Percentiles rank a stretch among this genome's conserved stretches.
These are phyloP conservation scores for Debaryomyces nepalensis DNA, from an alignment of 1,139 yeast genomes.

Conservation along the genomic window DNA sequence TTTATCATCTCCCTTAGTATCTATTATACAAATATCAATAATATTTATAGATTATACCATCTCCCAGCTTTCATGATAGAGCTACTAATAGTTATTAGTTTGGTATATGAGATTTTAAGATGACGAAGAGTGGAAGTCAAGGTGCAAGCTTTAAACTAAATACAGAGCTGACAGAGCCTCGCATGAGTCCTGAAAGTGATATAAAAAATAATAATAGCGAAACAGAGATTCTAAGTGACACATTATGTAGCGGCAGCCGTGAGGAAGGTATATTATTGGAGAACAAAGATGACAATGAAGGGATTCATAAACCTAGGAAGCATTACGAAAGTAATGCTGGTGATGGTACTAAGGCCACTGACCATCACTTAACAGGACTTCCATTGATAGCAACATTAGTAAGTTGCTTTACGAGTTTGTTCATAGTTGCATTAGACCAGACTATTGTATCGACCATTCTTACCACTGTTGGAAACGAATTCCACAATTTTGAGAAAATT, in stretches of 20 bases:
- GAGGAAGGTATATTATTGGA: background rate
- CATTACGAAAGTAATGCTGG: conserved; percentile 54
- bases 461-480: conserved; percentile 57
- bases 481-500: conserved; percentile 53
- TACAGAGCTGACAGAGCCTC: background rate
- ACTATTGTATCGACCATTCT: conserved; percentile 67
- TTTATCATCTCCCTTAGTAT: too few relatives aligned
- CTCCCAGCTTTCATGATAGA: too few relatives aligned
- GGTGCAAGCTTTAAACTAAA: too few relatives aligned
- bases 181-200: background rate
- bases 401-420: conserved; percentile 55
- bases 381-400: conserved; percentile 45
- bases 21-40: too few relatives aligned
- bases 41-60: too few relatives aligned
- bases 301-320: background rate
- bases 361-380: conserved; percentile 53
- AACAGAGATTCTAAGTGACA: background rate
- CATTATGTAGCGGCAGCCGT: background rate
- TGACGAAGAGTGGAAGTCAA: too few relatives aligned
- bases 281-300: background rate
- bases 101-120: too few relatives aligned
- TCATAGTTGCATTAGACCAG: conserved; percentile 68
- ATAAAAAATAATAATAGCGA: background rate
- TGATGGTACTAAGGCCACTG: conserved; percentile 55
- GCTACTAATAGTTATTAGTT: too few relatives aligned